Conservation (phyloP, 2,329 filamentous ascomycete genomes). For the Microcera coccophila region DNA sequence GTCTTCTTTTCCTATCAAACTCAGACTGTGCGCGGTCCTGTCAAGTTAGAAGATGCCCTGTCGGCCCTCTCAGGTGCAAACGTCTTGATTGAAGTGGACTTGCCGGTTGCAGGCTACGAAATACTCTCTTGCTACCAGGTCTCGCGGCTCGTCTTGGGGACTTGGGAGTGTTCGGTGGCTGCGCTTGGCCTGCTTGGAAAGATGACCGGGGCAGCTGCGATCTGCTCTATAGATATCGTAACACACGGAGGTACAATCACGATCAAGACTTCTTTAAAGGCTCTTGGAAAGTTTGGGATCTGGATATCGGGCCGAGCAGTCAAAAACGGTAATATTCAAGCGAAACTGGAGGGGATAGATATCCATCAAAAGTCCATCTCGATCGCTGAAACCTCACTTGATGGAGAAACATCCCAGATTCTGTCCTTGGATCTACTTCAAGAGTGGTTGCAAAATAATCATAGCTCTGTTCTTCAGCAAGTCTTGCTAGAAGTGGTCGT, state of each 20-base stretch:
- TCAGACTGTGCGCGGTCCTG: neutral
- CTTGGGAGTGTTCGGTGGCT: neutral
- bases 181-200: neutral
- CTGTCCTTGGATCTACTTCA: neutral
- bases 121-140: neutral
- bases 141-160: neutral
- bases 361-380: neutral
- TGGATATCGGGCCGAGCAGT: neutral
- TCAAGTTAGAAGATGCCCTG: neutral
- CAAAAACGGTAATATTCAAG: neutral
- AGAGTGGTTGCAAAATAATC: neutral
- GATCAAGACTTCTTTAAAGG: neutral
- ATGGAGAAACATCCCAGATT: neutral
- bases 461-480: neutral
- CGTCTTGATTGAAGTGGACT: neutral
- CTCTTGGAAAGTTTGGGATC: neutral
- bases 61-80: neutral
- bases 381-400: neutral
- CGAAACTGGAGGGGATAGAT: neutral
- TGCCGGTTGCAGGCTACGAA: neutral
- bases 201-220: conserved; percentile 1
- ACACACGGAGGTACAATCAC: neutral
- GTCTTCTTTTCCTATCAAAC: conserved; percentile 1
- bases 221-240: neutral
- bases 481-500: neutral